Conservation (phyloP, 1,284 basidiomycete genomes). For the Fomes fomentarius region DNA sequence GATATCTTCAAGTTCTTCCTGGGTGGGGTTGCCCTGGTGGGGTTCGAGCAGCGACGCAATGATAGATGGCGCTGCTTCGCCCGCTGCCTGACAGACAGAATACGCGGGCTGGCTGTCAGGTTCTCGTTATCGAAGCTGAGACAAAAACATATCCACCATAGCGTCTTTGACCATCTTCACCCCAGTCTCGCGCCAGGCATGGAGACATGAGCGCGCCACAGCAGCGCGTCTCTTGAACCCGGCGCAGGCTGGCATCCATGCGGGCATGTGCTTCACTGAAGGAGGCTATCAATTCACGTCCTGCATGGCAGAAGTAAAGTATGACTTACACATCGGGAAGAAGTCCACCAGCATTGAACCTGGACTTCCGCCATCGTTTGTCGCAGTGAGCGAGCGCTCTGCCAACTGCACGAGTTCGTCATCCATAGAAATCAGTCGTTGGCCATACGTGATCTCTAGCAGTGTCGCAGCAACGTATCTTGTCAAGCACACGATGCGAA, state of each 20-base stretch:
- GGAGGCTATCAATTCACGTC: too few species aligned
- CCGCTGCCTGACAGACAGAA: background rate
- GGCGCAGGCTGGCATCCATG: slow-evolving; percentile 59
- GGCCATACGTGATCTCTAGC: slow-evolving; percentile 31
- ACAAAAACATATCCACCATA: slow-evolving; percentile 41
- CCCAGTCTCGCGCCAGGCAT: slow-evolving; percentile 48
- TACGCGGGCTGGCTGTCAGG: background rate
- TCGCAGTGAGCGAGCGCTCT: slow-evolving; percentile 41
- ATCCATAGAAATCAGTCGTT: slow-evolving; percentile 32
- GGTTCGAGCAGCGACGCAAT: slow-evolving; percentile 1
- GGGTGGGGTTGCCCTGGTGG: background rate
- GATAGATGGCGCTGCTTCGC: background rate
- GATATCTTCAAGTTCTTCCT: slow-evolving; percentile 21
- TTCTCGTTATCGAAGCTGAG: too few species aligned
- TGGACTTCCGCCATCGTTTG: slow-evolving; percentile 50
- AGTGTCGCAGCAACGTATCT: slow-evolving; percentile 15
- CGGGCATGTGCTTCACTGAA: slow-evolving; percentile 49
- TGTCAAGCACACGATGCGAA: too few species aligned
- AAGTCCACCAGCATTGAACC: slow-evolving; percentile 59
- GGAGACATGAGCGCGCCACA: slow-evolving; percentile 42
- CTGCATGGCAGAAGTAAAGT: slow-evolving; percentile 4
- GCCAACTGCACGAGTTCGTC: slow-evolving; percentile 37
- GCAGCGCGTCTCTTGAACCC: slow-evolving; percentile 55
- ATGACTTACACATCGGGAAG: slow-evolving; percentile 50
- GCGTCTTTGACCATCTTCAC: slow-evolving; percentile 49